These are phyloP conservation scores for Crucibulum laeve DNA, from an alignment of 768 basidiomycete genomes.

Conservation along the genomic window DNA sequence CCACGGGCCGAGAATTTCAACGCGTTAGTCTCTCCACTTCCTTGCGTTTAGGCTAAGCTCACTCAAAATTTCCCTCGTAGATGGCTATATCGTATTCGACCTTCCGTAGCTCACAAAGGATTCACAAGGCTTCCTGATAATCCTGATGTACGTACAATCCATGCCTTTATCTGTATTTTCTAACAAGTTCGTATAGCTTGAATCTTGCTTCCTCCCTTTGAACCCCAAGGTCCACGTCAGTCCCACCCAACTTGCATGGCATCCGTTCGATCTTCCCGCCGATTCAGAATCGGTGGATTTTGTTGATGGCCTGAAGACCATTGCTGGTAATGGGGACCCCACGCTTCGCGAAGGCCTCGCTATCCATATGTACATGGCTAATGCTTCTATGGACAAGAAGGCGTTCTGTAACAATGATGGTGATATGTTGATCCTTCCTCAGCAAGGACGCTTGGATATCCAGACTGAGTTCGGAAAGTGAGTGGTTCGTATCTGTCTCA, in stretches of 20 bases:
- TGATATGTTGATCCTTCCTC: conserved; percentile 63
- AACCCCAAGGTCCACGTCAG: conserved; percentile 59
- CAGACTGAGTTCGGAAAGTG: conserved; percentile 68
- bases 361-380: conserved; percentile 58
- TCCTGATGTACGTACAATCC: conserved; percentile 42
- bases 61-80: conserved; percentile 21
- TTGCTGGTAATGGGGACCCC: conserved; percentile 61
- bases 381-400: conserved; percentile 53
- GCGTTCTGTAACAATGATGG: conserved; percentile 64
- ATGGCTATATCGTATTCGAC: conserved; percentile 65
- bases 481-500: conserved; percentile 12
- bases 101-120: conserved; percentile 63
- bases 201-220: conserved; percentile 54
- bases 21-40: conserved; percentile 29
- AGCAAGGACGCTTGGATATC: conserved; percentile 61
- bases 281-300: conserved; percentile 42
- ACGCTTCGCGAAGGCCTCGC: conserved; percentile 62
- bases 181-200: conserved; percentile 35
- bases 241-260: conserved; percentile 66
- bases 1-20: conserved; percentile 51
- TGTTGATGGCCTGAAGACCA: conserved; percentile 55
- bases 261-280: conserved; percentile 52
- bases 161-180: neutral
- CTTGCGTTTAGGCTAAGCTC: neutral
- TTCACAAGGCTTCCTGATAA: conserved; percentile 53